phyloP scores from a whole-genome alignment of 2,329 filamentous ascomycete genomes.

The Neobulgaria alba region DNA sequence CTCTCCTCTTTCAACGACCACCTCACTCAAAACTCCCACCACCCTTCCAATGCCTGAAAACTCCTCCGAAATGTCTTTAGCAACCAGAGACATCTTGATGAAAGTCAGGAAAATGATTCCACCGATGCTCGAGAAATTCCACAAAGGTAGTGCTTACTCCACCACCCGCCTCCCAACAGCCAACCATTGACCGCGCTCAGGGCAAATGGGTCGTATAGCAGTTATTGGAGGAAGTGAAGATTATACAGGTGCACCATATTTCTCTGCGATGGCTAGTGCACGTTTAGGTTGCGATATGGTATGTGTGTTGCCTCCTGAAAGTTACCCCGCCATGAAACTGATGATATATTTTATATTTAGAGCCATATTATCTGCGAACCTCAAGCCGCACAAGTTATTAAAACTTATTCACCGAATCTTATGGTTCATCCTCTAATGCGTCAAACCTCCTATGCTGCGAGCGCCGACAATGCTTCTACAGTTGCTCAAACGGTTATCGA shows the following conservation, averaged over 20 bases:
- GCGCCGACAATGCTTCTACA: slow-evolving; percentile 45
- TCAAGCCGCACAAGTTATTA: slow-evolving; percentile 79
- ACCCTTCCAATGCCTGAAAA: slow-evolving; percentile 20
- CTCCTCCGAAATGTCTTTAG: slow-evolving; percentile 48
- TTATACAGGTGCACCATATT: slow-evolving; percentile 96
- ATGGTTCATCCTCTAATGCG: slow-evolving; percentile 98
- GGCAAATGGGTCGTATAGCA: slow-evolving; percentile 82
- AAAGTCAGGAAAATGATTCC: slow-evolving; percentile 87
- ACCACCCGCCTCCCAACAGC: neutral
- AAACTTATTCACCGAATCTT: slow-evolving; percentile 93
- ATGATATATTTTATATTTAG: no score
- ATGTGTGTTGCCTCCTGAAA: no score
- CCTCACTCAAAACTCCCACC: no score
- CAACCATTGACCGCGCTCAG: slow-evolving; percentile 28
- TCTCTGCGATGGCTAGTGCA: slow-evolving; percentile 94
- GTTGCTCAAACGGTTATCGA: slow-evolving; percentile 63
- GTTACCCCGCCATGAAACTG: slow-evolving; percentile 4
- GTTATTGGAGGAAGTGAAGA: slow-evolving; percentile 94
- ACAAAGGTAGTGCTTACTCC: slow-evolving; percentile 60
- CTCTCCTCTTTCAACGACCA: no score
- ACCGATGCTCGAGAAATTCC: slow-evolving; percentile 89
- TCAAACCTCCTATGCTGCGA: slow-evolving; percentile 50
- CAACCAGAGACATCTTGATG: slow-evolving; percentile 65
- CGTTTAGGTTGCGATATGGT: slow-evolving; percentile 87
- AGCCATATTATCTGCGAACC: slow-evolving; percentile 95